These are phyloP conservation scores for Calonectria pauciramosa DNA, from an alignment of 2,329 filamentous ascomycete genomes.

Conservation along the genomic window DNA sequence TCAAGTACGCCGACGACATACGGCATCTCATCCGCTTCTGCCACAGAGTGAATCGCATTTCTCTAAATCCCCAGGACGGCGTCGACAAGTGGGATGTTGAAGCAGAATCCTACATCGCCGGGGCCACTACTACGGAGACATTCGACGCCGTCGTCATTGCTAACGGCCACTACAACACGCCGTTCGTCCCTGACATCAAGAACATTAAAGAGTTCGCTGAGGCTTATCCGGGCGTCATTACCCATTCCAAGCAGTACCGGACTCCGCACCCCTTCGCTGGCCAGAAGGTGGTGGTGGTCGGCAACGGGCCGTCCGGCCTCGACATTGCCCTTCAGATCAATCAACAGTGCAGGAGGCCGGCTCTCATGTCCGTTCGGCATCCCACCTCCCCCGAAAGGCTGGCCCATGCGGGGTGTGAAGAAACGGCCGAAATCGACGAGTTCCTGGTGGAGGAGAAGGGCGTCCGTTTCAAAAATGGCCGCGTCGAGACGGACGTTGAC, in stretches of 20 bases:
- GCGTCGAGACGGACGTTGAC: slow-evolving; percentile 77
- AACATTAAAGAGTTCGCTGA: slow-evolving; percentile 72
- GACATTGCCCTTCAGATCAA: slow-evolving; percentile 87
- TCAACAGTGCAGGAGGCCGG: slow-evolving; percentile 67
- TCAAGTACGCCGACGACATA: slow-evolving; percentile 78
- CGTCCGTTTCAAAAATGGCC: slow-evolving; percentile 76
- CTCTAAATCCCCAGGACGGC: slow-evolving; percentile 44
- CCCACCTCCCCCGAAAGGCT: slow-evolving; percentile 61
- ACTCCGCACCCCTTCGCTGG: slow-evolving; percentile 70
- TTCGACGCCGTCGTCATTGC: slow-evolving; percentile 85
- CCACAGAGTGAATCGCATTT: slow-evolving; percentile 76
- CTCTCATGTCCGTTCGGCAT: slow-evolving; percentile 75
- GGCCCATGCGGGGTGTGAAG: slow-evolving; percentile 60
- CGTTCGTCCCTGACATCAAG: slow-evolving; percentile 74
- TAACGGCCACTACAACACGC: slow-evolving; percentile 80
- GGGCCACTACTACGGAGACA: slow-evolving; percentile 54
- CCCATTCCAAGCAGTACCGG: slow-evolving; percentile 87
- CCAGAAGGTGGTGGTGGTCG: slow-evolving; percentile 86
- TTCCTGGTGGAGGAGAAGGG: slow-evolving; percentile 68
- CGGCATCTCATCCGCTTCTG: slow-evolving; percentile 77
- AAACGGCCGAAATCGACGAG: slow-evolving; percentile 71
- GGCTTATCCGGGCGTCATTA: slow-evolving; percentile 71
- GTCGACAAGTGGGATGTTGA: slow-evolving; percentile 73
- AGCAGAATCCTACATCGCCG: slow-evolving; percentile 64
- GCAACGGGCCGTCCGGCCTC: slow-evolving; percentile 85